Percentiles rank a stretch among this genome's conserved stretches.
Evolutionary conservation across 768 basidiomycete genomes (phyloP).

Genomic region (Naganishia onofrii): DNA sequence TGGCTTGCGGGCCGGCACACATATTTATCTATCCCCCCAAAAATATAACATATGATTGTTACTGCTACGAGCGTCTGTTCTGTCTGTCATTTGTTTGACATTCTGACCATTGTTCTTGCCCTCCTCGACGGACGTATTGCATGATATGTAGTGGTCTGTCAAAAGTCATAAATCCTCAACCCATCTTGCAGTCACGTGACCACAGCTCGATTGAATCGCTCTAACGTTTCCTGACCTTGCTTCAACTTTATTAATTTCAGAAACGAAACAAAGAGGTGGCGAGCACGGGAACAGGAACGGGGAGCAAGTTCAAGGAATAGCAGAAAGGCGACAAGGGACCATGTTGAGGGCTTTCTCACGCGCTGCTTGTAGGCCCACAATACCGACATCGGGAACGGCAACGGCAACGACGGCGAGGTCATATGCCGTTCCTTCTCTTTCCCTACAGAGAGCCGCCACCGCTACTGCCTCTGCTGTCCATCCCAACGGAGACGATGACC

Average conservation of each 20-base stretch:
- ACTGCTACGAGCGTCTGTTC: neutral
- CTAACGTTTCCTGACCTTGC: too few species aligned
- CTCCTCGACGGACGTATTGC: too few species aligned
- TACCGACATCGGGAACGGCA: too few species aligned
- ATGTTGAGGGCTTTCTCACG: neutral
- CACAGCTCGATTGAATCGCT: too few species aligned
- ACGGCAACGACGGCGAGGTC: neutral
- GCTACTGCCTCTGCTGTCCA: neutral
- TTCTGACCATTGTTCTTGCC: too few species aligned
- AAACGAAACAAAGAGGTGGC: too few species aligned
- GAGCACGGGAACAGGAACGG: neutral
- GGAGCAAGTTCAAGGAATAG: neutral
- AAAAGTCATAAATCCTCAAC: too few species aligned
- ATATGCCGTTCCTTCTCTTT: neutral
- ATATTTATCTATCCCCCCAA: conserved; percentile 13
- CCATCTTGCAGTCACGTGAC: too few species aligned
- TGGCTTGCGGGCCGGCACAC: neutral
- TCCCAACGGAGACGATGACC: neutral
- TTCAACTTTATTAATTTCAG: too few species aligned
- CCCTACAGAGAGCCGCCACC: neutral
- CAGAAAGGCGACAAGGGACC: too few species aligned
- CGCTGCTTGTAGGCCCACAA: neutral
- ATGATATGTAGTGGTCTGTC: too few species aligned
- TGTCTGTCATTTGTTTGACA: neutral
- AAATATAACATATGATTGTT: conserved; percentile 25